These are phyloP conservation scores for Clonostachys sp. DNA, from an alignment of 2,329 filamentous ascomycete species.

Conservation along the genomic window DNA sequence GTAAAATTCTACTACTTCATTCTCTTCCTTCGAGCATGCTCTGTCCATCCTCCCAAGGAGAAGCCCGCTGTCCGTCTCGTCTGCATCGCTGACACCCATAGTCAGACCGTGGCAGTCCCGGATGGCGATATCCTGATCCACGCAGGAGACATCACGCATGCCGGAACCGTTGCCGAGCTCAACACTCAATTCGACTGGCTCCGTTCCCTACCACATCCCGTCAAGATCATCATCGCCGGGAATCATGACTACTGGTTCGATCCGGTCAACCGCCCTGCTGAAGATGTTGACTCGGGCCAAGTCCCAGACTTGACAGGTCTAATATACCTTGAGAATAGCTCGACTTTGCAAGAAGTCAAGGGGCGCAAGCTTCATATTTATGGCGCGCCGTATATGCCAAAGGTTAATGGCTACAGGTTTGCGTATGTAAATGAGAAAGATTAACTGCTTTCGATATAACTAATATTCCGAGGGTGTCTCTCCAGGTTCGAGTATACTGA, in stretches of 20 bases:
- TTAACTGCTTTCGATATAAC: background rate
- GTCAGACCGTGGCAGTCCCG: constrained; percentile 23
- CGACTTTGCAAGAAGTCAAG: constrained; percentile 1
- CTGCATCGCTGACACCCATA: constrained; percentile 32
- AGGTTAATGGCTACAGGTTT: constrained; percentile 64
- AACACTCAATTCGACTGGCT: constrained; percentile 1
- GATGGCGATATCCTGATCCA: constrained; percentile 37
- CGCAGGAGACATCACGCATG: constrained; percentile 33
- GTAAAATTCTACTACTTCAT: constrained; percentile 60
- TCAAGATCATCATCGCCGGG: constrained; percentile 37
- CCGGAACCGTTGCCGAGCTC: constrained; percentile 1
- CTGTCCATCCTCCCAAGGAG: constrained; percentile 52
- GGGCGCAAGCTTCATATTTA: constrained; percentile 56
- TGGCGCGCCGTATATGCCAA: constrained; percentile 76
- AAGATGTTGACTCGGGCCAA: constrained; percentile 5
- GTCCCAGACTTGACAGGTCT: background rate
- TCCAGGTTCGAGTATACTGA: constrained; percentile 69
- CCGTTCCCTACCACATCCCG: constrained; percentile 15
- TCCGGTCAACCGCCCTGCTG: background rate
- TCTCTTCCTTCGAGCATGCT: constrained; percentile 61
- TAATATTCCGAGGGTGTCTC: no score
- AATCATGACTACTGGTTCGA: constrained; percentile 32
- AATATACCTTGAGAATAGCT: constrained; percentile 6
- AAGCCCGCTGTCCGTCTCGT: constrained; percentile 53
- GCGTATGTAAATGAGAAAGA: constrained; percentile 33